Percentiles rank a stretch among this genome's conserved stretches.
These are phyloP conservation scores for Colletotrichum simmondsii DNA, from an alignment of 2,329 filamentous ascomycete species.

Conservation along the genomic window DNA sequence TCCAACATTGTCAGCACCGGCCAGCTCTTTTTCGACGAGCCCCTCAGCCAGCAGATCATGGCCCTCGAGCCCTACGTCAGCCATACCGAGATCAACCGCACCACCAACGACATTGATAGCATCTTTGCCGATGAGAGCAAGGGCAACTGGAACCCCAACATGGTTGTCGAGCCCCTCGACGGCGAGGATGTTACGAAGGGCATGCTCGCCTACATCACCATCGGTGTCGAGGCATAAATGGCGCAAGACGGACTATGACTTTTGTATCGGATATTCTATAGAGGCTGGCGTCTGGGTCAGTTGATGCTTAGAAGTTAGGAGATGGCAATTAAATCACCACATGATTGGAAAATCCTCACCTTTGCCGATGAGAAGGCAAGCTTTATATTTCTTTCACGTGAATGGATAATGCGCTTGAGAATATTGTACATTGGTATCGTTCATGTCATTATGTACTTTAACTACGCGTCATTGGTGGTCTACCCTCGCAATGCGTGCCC, in stretches of 20 bases:
- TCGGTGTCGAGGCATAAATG: conserved; percentile 19
- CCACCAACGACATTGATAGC: conserved; percentile 23
- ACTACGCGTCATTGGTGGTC: neutral
- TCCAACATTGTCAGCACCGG: conserved; percentile 44
- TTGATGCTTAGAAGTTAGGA: neutral
- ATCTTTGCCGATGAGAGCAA: conserved; percentile 10
- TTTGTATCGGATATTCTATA: neutral
- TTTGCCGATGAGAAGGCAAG: neutral
- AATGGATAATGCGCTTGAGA: neutral
- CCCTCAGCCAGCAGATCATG: conserved; percentile 52
- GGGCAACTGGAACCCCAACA: conserved; percentile 27
- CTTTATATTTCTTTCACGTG: neutral
- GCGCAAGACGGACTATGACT: neutral
- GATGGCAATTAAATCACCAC: neutral
- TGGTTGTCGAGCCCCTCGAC: conserved; percentile 24
- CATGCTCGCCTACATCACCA: conserved; percentile 26
- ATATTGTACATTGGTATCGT: neutral
- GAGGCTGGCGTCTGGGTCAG: neutral
- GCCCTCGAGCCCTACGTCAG: conserved; percentile 55
- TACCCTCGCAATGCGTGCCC: neutral
- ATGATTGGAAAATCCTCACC: neutral
- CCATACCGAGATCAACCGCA: conserved; percentile 46
- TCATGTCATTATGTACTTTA: neutral
- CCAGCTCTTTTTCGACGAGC: conserved; percentile 28
- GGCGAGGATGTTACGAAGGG: conserved; percentile 26